Percentiles rank a stretch among this genome's conserved stretches.
Conservation (phyloP, 768 basidiomycete species). For the Suillus luteus region DNA sequence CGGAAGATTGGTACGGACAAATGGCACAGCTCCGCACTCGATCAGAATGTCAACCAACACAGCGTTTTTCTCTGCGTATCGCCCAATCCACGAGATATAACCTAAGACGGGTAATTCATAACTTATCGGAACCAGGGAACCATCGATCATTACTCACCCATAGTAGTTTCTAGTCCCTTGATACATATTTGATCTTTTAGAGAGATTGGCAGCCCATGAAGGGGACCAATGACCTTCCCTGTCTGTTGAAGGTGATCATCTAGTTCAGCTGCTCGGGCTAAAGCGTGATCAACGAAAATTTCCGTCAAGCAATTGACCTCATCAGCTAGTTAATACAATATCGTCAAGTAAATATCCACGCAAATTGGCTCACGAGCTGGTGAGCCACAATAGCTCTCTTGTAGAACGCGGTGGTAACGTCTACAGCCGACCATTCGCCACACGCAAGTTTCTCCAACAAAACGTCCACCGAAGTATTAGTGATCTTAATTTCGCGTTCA, state of each 20-base stretch:
- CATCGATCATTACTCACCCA: slow-evolving; percentile 35
- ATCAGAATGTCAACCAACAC: slow-evolving; percentile 66
- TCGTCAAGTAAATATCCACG: neutral
- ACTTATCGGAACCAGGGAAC: neutral
- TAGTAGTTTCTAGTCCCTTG: slow-evolving; percentile 67
- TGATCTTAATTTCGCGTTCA: slow-evolving; percentile 59
- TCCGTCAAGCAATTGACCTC: slow-evolving; percentile 84
- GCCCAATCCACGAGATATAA: slow-evolving; percentile 73
- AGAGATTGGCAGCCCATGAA: slow-evolving; percentile 76
- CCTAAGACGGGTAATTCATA: slow-evolving; percentile 24
- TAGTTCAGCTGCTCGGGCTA: slow-evolving; percentile 62
- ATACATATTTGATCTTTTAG: slow-evolving; percentile 75
- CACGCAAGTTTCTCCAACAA: slow-evolving; percentile 56
- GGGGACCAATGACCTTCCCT: slow-evolving; percentile 66
- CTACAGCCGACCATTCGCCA: slow-evolving; percentile 60
- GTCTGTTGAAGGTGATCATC: slow-evolving; percentile 63
- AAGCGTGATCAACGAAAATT: slow-evolving; percentile 72
- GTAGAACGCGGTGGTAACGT: slow-evolving; percentile 74
- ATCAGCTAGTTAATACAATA: slow-evolving; percentile 1
- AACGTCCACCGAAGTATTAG: slow-evolving; percentile 43
- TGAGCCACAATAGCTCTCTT: slow-evolving; percentile 82
- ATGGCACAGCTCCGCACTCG: slow-evolving; percentile 68
- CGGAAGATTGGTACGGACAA: slow-evolving; percentile 74
- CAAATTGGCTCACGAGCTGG: slow-evolving; percentile 54
- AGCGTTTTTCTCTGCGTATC: slow-evolving; percentile 56